phyloP scores from a whole-genome alignment of 2,329 filamentous ascomycete species.

The Cyanodermella asteris region DNA sequence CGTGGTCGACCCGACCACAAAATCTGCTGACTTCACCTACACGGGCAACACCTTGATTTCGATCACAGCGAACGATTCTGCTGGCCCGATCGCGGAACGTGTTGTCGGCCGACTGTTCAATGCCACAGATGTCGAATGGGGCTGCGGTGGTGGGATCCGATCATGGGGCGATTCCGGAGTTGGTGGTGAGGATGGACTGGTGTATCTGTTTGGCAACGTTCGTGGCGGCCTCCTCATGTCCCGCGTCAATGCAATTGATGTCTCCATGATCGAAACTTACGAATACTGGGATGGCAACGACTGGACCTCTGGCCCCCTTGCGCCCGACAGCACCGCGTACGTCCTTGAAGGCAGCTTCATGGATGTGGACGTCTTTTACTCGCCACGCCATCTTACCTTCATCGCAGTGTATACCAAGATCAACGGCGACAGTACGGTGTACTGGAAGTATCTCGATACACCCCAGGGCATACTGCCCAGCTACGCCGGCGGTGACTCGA shows the following conservation, averaged over 20 bases:
- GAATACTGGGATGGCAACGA: conserved; percentile 12
- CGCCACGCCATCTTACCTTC: conserved; percentile 13
- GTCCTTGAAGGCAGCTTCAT: conserved; percentile 11
- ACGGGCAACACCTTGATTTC: conserved; percentile 12
- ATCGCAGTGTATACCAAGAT: conserved; percentile 13
- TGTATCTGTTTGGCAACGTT: conserved; percentile 13
- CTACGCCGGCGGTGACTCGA: conserved; percentile 8
- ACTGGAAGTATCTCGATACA: conserved; percentile 12
- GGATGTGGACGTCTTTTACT: conserved; percentile 14
- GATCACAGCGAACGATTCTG: conserved; percentile 10
- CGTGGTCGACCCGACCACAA: conserved; percentile 11
- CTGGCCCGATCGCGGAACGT: conserved; percentile 11
- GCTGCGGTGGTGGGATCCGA: conserved; percentile 12
- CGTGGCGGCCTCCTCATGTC: conserved; percentile 11
- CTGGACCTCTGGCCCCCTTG: conserved; percentile 9
- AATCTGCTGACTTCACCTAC: conserved; percentile 11
- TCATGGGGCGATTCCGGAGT: conserved; percentile 12
- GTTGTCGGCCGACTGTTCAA: conserved; percentile 11
- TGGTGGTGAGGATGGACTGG: conserved; percentile 11
- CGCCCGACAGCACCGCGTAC: conserved; percentile 8
- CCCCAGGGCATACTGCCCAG: conserved; percentile 9
- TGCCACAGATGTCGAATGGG: conserved; percentile 12
- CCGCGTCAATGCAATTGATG: conserved; percentile 7
- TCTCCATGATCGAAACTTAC: conserved; percentile 9
- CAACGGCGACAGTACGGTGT: conserved; percentile 14